Conservation (phyloP, 257 asterid species). For the Nicotiana undulata region DNA sequence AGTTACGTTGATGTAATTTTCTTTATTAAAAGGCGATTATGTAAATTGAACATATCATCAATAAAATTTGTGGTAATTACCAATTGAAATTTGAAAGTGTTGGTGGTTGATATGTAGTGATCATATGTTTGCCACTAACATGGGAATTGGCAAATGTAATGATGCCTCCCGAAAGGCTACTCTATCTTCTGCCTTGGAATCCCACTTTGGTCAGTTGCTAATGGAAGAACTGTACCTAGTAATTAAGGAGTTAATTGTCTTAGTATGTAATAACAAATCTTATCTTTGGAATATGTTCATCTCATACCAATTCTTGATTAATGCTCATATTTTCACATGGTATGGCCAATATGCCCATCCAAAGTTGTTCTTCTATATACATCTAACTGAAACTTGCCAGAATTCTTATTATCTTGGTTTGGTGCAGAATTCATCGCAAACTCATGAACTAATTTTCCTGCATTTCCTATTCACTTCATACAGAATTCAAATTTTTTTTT, state of each 20-base stretch:
- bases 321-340: constrained; percentile 25
- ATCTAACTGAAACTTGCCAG: constrained; percentile 12
- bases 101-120: neutral
- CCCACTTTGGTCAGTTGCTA: constrained; percentile 3
- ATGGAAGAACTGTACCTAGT: neutral
- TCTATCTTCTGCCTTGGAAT: neutral
- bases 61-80: too few relatives aligned
- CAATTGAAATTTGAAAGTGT: neutral
- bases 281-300: neutral
- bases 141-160: constrained; percentile 11
- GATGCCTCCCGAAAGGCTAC: constrained; percentile 14
- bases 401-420: constrained; percentile 24
- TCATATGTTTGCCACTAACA: neutral
- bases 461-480: too few relatives aligned
- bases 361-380: constrained; percentile 36
- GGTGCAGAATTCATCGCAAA: neutral
- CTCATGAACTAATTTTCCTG: too few relatives aligned
- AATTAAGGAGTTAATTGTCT: neutral
- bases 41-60: too few relatives aligned
- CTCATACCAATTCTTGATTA: neutral
- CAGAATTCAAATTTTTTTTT: neutral
- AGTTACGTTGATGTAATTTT: neutral
- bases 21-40: too few relatives aligned
- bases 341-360: constrained; percentile 57
- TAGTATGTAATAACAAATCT: neutral